Conservation (phyloP, 2,329 filamentous ascomycete genomes). For the Coniochaeta ligniaria region DNA sequence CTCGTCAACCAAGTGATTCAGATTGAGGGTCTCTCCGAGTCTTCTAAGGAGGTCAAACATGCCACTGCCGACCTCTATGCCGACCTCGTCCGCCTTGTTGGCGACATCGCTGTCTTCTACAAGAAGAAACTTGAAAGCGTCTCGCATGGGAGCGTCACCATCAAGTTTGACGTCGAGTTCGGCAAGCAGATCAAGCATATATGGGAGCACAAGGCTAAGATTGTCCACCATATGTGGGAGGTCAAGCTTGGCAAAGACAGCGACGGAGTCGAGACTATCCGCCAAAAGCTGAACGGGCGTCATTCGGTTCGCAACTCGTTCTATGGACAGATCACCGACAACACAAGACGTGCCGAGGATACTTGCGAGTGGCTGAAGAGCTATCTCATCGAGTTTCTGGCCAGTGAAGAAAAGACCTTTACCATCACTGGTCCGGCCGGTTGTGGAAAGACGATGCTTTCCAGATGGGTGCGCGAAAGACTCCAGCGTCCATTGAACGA, state of each 20-base stretch:
- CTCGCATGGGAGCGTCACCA: conserved; percentile 13
- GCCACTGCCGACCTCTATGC: conserved; percentile 26
- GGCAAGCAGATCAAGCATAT: conserved; percentile 24
- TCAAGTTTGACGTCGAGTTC: conserved; percentile 29
- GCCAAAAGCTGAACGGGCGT: conserved; percentile 21
- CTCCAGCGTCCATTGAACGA: conserved; percentile 28
- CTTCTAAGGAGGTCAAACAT: conserved; percentile 21
- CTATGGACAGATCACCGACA: conserved; percentile 25
- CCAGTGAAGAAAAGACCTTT: conserved; percentile 23
- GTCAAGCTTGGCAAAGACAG: conserved; percentile 20
- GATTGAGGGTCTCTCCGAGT: conserved; percentile 26
- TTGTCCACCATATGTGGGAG: conserved; percentile 27
- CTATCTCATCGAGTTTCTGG: conserved; percentile 25
- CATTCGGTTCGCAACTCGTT: conserved; percentile 18
- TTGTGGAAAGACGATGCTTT: conserved; percentile 29
- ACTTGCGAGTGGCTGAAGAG: conserved; percentile 31
- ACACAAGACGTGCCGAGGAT: conserved; percentile 28
- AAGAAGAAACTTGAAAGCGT: conserved; percentile 24
- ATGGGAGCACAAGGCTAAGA: conserved; percentile 22
- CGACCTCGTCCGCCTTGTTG: conserved; percentile 25
- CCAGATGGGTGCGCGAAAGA: conserved; percentile 30
- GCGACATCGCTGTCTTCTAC: conserved; percentile 26
- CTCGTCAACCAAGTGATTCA: conserved; percentile 27
- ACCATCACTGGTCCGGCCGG: conserved; percentile 25
- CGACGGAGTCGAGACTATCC: conserved; percentile 19